Evolutionary conservation across 192 early-diverging fungal species (phyloP).

Genomic region (Fimicolochytrium jonesii): DNA sequence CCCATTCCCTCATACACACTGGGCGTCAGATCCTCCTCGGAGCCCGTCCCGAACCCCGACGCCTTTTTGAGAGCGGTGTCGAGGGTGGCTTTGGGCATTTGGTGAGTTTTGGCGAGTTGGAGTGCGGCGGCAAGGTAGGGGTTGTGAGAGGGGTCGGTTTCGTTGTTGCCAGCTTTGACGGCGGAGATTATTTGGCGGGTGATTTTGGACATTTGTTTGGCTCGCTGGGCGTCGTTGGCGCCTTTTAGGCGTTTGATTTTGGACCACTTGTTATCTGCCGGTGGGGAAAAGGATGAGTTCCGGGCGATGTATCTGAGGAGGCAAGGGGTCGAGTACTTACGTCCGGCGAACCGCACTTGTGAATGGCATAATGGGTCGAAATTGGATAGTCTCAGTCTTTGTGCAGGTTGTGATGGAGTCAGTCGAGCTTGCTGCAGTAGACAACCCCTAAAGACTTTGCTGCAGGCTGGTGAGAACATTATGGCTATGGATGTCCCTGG

Average conservation of each 20-base stretch:
- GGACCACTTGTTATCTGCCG: conserved; percentile 23
- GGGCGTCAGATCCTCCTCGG: conserved; percentile 45
- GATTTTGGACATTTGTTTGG: conserved; percentile 41
- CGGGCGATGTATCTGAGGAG: neutral
- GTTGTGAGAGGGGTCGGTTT: conserved; percentile 55
- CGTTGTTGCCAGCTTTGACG: conserved; percentile 54
- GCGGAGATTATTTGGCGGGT: conserved; percentile 61
- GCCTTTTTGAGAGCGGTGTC: conserved; percentile 68
- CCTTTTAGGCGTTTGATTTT: conserved; percentile 31
- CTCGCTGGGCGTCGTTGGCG: conserved; percentile 39
- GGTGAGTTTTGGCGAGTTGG: conserved; percentile 47
- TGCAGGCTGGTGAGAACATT: too few species aligned
- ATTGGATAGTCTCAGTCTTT: too few species aligned
- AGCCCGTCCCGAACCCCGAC: conserved; percentile 18
- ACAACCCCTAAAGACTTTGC: too few species aligned
- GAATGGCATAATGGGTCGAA: too few species aligned
- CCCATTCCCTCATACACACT: conserved; percentile 64
- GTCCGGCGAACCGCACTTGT: neutral
- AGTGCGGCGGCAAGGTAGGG: conserved; percentile 54
- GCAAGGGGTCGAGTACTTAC: neutral
- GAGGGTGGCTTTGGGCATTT: conserved; percentile 70
- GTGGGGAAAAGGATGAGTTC: neutral
- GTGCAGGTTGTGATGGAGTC: too few species aligned
- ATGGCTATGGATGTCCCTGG: too few species aligned
- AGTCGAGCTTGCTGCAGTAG: too few species aligned